Percentiles rank a stretch among this genome's conserved stretches.
phyloP scores from a whole-genome alignment of 2,329 filamentous ascomycete genomes.

The Cytospora piceae region DNA sequence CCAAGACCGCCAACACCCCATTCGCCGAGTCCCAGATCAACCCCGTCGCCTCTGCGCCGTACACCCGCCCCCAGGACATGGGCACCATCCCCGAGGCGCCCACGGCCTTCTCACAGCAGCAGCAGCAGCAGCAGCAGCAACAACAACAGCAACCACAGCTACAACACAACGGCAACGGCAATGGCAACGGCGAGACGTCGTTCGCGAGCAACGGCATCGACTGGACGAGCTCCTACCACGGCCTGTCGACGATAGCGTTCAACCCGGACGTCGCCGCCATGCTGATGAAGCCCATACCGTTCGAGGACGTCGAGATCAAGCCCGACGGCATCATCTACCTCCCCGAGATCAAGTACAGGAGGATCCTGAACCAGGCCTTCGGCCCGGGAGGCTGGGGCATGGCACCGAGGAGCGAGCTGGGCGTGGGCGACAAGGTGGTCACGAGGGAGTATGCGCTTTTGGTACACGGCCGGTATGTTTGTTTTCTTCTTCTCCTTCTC shows the following conservation, averaged over 20 bases:
- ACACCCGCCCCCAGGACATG: conserved; percentile 15
- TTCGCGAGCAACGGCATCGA: conserved; percentile 51
- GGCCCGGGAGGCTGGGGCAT: conserved; percentile 95
- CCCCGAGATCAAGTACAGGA: conserved; percentile 96
- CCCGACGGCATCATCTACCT: conserved; percentile 96
- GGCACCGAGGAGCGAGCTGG: conserved; percentile 82
- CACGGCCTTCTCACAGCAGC: conserved; percentile 8
- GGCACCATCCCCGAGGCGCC: conserved; percentile 26
- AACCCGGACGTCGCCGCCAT: conserved; percentile 68
- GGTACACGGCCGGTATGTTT: conserved; percentile 77
- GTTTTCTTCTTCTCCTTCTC: conserved; percentile 30
- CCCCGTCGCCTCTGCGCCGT: conserved; percentile 21
- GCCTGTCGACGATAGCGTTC: conserved; percentile 73
- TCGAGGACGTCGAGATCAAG: conserved; percentile 91
- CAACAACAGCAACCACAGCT: no score
- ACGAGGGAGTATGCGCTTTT: conserved; percentile 94
- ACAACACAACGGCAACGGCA: conserved; percentile 18
- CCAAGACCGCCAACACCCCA: conserved; percentile 23
- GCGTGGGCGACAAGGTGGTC: conserved; percentile 77
- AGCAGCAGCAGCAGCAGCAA: no score
- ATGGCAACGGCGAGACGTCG: conserved; percentile 30
- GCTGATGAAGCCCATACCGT: conserved; percentile 67
- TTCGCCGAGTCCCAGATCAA: conserved; percentile 25
- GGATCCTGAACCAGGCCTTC: conserved; percentile 88
- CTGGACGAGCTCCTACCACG: conserved; percentile 85